These are phyloP conservation scores for Dactylis glomerata DNA, from an alignment of 176 grass and related monocot species.

Conservation along the genomic window DNA sequence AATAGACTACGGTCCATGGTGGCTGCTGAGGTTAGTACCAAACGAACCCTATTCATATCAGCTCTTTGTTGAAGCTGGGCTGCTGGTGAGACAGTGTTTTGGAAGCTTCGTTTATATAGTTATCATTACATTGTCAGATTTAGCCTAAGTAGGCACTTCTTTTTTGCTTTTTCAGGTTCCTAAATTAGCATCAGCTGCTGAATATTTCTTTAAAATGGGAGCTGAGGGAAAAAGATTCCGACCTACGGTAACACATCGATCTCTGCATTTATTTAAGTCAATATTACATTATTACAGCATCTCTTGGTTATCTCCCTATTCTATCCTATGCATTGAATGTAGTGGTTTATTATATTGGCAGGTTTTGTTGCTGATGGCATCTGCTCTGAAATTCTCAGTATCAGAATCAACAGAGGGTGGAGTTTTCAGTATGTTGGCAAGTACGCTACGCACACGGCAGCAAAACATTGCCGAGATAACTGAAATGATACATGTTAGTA, in stretches of 20 bases:
- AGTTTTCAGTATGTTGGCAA: slow-evolving; percentile 60
- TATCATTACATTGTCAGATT: background rate
- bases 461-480: slow-evolving; percentile 88
- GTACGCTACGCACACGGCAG: slow-evolving; percentile 66
- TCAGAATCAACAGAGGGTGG: slow-evolving; percentile 45
- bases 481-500: slow-evolving; percentile 99
- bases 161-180: slow-evolving; percentile 63
- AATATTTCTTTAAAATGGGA: slow-evolving; percentile 90
- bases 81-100: background rate
- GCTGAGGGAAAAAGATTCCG: slow-evolving; percentile 95
- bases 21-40: slow-evolving; percentile 63
- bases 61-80: background rate
- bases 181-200: slow-evolving; percentile 88
- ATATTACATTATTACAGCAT: background rate
- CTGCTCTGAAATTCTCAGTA: slow-evolving; percentile 80
- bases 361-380: slow-evolving; percentile 94
- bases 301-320: background rate
- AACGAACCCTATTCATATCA: background rate
- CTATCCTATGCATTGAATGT: background rate
- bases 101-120: slow-evolving; percentile 10
- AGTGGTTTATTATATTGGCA: slow-evolving; percentile 30
- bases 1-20: slow-evolving; percentile 86
- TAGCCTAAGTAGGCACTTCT: background rate
- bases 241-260: slow-evolving; percentile 63
- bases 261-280: background rate